Evolutionary conservation across 2,329 filamentous ascomycete species (phyloP), one percentile per base, ranked within the genome.

Genomic region (Colletotrichum liaoningense): DNA sequence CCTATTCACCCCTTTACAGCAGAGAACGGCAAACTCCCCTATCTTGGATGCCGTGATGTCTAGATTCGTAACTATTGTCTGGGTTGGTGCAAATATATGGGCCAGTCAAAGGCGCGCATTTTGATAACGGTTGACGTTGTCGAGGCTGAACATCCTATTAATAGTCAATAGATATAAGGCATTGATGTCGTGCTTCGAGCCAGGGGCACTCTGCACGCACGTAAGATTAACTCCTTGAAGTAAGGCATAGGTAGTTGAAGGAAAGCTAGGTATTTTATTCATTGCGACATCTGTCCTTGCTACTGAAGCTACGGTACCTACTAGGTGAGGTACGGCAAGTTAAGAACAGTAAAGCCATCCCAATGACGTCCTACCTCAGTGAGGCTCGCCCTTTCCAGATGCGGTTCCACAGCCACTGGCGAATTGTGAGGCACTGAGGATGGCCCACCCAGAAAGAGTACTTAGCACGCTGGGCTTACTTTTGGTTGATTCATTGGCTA

Each of bases 351-450:
- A 16, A 9, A 22, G 19, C 14, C 22, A 67, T 60, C 46, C 56
- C 49, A 22, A 72, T 72, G 69, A 72, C 69, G 65, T 72, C 59
- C 65, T 63, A 26, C 9, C 22, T n/a, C 12, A 35, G n/a, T n/a
- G 16, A 63, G 12, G 19, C 56, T 63, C 56, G 63, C 30, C 28
- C 64, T 14, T 69, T 69, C 58, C 38, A 54, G 12, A 42, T 57
- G 52, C 69, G 65, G 58, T 24, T 72, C 42, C 42, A 49, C 8
- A 49, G 35, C 22, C 22, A 19, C 24, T n/a, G 58, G 65, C 42
- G 52, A 58, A 62, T 63, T 58, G 16, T 19, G 38, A 46, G 58
- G 38, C 69, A 59, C 58, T 63, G 69, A 69, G 42, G 26, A 24
- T 33, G 46, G 54, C 58, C 30, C 65, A n/a, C 65, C 56, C 42